Evolutionary conservation across 352 stramenopile genomes (phyloP), one percentile per base, ranked within the genome.

Genomic region (Globisporangium emineosum): DNA sequence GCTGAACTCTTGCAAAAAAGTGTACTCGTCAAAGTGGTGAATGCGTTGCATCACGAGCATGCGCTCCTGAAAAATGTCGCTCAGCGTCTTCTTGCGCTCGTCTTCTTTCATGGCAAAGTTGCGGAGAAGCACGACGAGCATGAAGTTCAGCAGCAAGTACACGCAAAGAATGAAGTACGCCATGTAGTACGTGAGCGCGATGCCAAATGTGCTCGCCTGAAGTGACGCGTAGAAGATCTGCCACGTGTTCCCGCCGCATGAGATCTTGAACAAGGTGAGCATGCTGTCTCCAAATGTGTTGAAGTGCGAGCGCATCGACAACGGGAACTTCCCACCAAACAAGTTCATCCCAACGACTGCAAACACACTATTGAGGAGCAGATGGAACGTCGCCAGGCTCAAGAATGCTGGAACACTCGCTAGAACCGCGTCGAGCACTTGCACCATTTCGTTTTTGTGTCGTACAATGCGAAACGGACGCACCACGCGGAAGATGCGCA

Each of bases 41-140:
- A 93, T 75, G 7, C 82, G 75, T 58, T 93, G 81, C 77, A 93
- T 90, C 15, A 76, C 78, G 27, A 91, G 78, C 82, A 94, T 86
- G 2, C 83, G 79, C 25, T 93, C 77, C 69, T 91, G 81, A 43
- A 94, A 94, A 6, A 89, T 63, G 42, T 83, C 76, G 57, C 78
- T 86, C 13, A 94, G 60, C 0, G 74, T 91, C 61, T 81, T 86
- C 52, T 82, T 77, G 12, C 88, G 75, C 62, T 93, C 86, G 43
- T 96, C 86, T 49, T 89, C 83, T 64, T 93, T 94, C 81, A 95
- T 88, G 3, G 80, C 84, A 29, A 96, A 96, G 59, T 92, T 90
- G 17, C 79, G 75, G 15, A 95, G 72, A 25, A 96, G 64, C 30
- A 95, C 83, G 4, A 96, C 86, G 21, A 94, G 72, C 77, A 96